phyloP scores from a whole-genome alignment of 257 asterid species.

The Hygrophila difformis region DNA sequence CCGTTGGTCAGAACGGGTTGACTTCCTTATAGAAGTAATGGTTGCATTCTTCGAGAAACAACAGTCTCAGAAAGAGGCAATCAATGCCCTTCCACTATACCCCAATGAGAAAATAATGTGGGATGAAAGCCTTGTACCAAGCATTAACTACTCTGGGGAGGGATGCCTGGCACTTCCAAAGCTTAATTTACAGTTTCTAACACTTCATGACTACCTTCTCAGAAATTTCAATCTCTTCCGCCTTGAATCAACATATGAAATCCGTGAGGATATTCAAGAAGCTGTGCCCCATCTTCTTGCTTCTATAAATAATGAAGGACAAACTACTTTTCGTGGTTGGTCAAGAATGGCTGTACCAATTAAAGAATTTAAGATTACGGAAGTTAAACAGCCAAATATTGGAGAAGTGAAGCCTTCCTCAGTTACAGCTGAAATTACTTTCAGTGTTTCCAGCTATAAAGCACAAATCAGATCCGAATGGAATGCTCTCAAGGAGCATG shows the following conservation, averaged over 20 bases:
- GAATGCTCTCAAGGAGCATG: slow-evolving; percentile 97
- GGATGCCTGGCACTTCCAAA: slow-evolving; percentile 99
- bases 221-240: slow-evolving; percentile 98
- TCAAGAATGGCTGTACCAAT: slow-evolving; percentile 98
- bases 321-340: slow-evolving; percentile 99
- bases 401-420: slow-evolving; percentile 96
- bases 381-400: slow-evolving; percentile 90
- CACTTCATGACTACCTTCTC: slow-evolving; percentile 94
- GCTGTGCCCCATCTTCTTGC: slow-evolving; percentile 97
- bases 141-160: slow-evolving; percentile 97
- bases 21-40: slow-evolving; percentile 87
- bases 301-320: slow-evolving; percentile 81
- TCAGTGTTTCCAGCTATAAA: slow-evolving; percentile 88
- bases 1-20: slow-evolving; percentile 92
- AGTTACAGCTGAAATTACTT: slow-evolving; percentile 84
- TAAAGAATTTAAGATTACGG: slow-evolving; percentile 66
- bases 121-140: slow-evolving; percentile 99
- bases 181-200: slow-evolving; percentile 88
- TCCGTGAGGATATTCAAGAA: slow-evolving; percentile 98
- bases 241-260: slow-evolving; percentile 96
- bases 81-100: slow-evolving; percentile 93
- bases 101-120: slow-evolving; percentile 98
- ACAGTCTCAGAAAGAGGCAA: slow-evolving; percentile 94
- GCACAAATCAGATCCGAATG: slow-evolving; percentile 96
- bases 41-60: slow-evolving; percentile 89